A percentile compares a stretch with the other conserved stretches of the same genome.
phyloP scores from a whole-genome alignment of 169 alveolate species.

The Besnoitia besnoiti region DNA sequence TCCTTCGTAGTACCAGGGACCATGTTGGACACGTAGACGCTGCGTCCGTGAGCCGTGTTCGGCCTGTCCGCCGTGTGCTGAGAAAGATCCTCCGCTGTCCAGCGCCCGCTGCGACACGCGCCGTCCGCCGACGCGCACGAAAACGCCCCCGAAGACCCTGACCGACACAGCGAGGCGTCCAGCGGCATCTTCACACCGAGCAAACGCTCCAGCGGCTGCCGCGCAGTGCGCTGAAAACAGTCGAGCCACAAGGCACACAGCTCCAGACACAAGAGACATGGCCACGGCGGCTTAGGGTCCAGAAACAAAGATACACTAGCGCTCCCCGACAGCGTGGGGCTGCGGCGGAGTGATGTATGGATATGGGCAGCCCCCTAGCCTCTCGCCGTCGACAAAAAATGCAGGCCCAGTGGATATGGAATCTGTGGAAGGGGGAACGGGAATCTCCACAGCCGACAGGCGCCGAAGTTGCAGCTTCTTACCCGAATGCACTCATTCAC shows the following conservation, averaged over 20 bases:
- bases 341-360: too few relatives aligned
- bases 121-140: not conserved
- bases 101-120: not conserved
- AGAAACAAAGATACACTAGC: too few relatives aligned
- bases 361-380: too few relatives aligned
- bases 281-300: too few relatives aligned
- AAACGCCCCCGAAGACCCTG: not conserved
- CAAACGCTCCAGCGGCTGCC: slow-evolving; percentile 66
- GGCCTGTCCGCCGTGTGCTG: slow-evolving; percentile 40
- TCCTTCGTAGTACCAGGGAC: slow-evolving; percentile 64
- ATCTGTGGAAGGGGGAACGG: too few relatives aligned
- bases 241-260: too few relatives aligned
- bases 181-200: slow-evolving; percentile 66
- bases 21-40: slow-evolving; percentile 64
- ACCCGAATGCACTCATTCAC: slow-evolving; percentile 68
- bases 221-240: slow-evolving; percentile 51
- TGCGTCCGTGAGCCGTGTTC: slow-evolving; percentile 63
- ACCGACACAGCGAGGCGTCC: slow-evolving; percentile 55
- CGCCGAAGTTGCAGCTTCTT: too few relatives aligned
- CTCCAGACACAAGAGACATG: too few relatives aligned
- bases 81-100: not conserved
- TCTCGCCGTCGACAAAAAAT: too few relatives aligned
- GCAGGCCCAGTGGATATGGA: too few relatives aligned
- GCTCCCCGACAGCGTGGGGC: too few relatives aligned
- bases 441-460: too few relatives aligned